A percentile compares a stretch with the other conserved stretches of the same genome.
Conservation (phyloP, 306 rosid genomes). For the Quercus cerris region DNA sequence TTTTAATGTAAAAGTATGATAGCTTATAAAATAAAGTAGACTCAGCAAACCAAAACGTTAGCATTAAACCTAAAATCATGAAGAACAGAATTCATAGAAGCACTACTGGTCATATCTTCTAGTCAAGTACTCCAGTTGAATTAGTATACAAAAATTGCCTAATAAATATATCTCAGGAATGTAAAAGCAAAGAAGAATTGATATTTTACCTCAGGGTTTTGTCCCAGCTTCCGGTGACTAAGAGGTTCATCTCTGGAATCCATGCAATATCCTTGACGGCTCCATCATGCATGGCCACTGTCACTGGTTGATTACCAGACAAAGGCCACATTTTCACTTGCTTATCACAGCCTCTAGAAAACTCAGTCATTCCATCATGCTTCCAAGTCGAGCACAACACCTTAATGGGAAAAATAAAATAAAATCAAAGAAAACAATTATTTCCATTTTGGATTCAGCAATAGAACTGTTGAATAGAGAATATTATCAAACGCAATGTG, state of each 20-base stretch:
- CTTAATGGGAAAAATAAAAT: slow-evolving; percentile 23
- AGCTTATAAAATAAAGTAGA: not conserved
- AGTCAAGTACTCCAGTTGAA: no score
- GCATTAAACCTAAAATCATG: no score
- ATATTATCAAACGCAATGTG: no score
- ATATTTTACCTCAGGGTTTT: slow-evolving; percentile 30
- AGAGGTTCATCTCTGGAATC: slow-evolving; percentile 86
- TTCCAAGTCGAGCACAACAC: slow-evolving; percentile 90
- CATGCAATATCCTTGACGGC: slow-evolving; percentile 80
- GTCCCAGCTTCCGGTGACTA: slow-evolving; percentile 91
- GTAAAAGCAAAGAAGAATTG: slow-evolving; percentile 4
- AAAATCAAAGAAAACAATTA: not conserved
- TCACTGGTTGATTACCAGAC: slow-evolving; percentile 75
- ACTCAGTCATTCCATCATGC: slow-evolving; percentile 90
- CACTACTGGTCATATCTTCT: no score
- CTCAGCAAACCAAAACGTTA: not conserved
- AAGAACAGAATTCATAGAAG: no score
- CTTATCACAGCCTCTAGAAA: slow-evolving; percentile 93
- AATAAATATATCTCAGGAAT: not conserved
- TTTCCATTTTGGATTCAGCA: slow-evolving; percentile 5
- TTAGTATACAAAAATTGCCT: not conserved
- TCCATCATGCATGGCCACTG: slow-evolving; percentile 91
- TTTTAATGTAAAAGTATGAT: not conserved
- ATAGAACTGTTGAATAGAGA: no score
- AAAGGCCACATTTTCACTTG: slow-evolving; percentile 97